Evolutionary conservation across 2,329 filamentous ascomycete species (phyloP), one percentile per base, ranked within the genome.

Genomic region (Pseudomassariella vexata): DNA sequence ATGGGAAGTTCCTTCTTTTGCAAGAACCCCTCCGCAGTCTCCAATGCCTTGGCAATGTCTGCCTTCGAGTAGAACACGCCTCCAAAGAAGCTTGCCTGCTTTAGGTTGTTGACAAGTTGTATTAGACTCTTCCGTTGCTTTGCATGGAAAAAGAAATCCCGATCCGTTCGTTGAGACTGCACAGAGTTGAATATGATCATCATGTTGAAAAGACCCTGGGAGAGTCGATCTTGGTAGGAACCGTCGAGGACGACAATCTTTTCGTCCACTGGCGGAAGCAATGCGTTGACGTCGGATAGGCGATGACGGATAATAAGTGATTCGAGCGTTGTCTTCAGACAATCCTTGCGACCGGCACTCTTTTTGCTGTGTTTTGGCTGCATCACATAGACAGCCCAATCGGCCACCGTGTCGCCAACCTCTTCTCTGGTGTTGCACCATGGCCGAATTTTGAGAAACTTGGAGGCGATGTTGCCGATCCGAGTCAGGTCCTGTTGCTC

Each of bases 111-210:
- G 5, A 94, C 81, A 3, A 94, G 63, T 32, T 76, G 66, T 17
- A 79, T 61, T 9, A 94, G 63, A 23, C 71, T 69, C 40, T 78
- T 81, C 19, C 73, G 64, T 46, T 89, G 89, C 9, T 72, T 77
- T 1, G 76, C 73, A 46, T 95, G 84, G 46, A 95, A 95, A 41
- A 96, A 82, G 51, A 95, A 95, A 52, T 95, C 89, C 34, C 75
- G 67, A 46, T 90, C 90, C 0, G 73, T 78, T 9, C 89, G 70
- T 50, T 95, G 85, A 5, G 88, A 95, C 16, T 89, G 89, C 1
- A 96, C 79, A 0, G 87, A 79, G 50, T 96, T 96, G 43, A 86
- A 81, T 2, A 85, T 80, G 28, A 95, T 76, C 50, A 86, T 79
- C 59, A 92, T 83, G 1, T 85, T 75, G 50, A 95, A 95, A 1